A percentile compares a stretch with the other conserved stretches of the same genome.
Evolutionary conservation across 78 protist species (phyloP).

Genomic region (Dictyostelium brefeldianum): DNA sequence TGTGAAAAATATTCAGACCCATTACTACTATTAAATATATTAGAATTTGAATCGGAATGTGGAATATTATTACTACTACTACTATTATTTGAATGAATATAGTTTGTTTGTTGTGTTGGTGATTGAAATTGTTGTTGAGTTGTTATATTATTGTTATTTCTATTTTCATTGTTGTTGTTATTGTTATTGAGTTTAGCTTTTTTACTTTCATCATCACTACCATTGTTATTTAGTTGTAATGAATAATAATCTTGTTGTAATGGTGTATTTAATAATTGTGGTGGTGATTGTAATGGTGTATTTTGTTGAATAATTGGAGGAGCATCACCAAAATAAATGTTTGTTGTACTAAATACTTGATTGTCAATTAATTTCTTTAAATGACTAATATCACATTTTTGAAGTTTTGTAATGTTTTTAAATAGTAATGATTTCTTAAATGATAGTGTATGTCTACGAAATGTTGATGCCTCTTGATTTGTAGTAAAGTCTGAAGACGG

Average conservation of each 20-base stretch:
- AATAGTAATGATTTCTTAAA: slow-evolving; percentile 18
- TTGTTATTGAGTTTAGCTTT: not conserved
- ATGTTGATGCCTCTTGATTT: slow-evolving; percentile 18
- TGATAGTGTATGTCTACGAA: slow-evolving; percentile 28
- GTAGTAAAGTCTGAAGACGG: slow-evolving; percentile 23
- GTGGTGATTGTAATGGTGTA: not conserved
- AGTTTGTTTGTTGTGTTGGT: not conserved
- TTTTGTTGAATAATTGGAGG: not conserved
- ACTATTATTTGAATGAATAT: not conserved
- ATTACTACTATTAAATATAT: not conserved
- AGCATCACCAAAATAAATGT: slow-evolving; percentile 16
- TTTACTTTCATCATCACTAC: not conserved
- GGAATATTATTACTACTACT: not conserved
- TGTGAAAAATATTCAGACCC: not conserved
- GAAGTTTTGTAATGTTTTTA: slow-evolving; percentile 35
- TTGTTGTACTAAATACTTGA: not conserved
- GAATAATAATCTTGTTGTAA: not conserved
- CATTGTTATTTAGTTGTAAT: not conserved
- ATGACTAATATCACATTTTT: slow-evolving; percentile 9
- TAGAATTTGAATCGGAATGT: not conserved
- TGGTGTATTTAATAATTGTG: no score
- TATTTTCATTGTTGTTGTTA: not conserved
- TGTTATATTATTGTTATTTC: not conserved
- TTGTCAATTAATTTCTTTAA: not conserved
- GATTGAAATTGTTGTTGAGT: not conserved